phyloP scores from a whole-genome alignment of 495 filamentous ascomycete species.

The Amphirosellinia nigrospora region DNA sequence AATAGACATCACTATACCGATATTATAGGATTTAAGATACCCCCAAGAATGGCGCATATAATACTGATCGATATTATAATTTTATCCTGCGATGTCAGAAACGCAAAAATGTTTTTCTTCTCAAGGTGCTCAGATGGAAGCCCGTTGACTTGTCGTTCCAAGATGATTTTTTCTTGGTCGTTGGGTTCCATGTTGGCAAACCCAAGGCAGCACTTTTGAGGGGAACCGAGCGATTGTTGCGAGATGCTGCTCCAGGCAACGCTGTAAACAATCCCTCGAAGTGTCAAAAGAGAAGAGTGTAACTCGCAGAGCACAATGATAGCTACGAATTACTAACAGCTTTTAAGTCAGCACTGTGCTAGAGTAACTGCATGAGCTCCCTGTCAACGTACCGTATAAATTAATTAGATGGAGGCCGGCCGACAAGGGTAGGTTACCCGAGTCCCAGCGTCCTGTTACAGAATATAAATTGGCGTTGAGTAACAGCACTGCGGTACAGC shows the following conservation, averaged over 20 bases:
- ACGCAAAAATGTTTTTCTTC: background rate
- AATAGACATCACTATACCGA: background rate
- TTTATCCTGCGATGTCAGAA: background rate
- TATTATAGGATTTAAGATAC: background rate
- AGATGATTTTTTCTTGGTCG: background rate
- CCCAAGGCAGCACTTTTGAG: background rate
- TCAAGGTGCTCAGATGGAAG: background rate
- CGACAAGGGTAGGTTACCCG: too few relatives aligned
- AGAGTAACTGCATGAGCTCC: too few relatives aligned
- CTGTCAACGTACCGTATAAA: too few relatives aligned
- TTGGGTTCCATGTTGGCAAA: conserved; percentile 2
- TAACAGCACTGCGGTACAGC: too few relatives aligned
- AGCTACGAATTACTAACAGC: background rate
- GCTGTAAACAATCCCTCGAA: background rate
- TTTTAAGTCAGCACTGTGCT: background rate
- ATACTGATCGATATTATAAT: background rate
- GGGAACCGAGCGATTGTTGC: background rate
- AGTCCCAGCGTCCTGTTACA: too few relatives aligned
- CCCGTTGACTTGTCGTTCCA: background rate
- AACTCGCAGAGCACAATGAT: background rate
- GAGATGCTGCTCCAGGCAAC: background rate
- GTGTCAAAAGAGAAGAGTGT: background rate
- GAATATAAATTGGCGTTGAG: too few relatives aligned
- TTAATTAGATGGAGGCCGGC: too few relatives aligned
- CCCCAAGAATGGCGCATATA: background rate